Percentiles rank a stretch among this genome's conserved stretches.
phyloP scores from a whole-genome alignment of 345 rosid species.

The Microcos paniculata region DNA sequence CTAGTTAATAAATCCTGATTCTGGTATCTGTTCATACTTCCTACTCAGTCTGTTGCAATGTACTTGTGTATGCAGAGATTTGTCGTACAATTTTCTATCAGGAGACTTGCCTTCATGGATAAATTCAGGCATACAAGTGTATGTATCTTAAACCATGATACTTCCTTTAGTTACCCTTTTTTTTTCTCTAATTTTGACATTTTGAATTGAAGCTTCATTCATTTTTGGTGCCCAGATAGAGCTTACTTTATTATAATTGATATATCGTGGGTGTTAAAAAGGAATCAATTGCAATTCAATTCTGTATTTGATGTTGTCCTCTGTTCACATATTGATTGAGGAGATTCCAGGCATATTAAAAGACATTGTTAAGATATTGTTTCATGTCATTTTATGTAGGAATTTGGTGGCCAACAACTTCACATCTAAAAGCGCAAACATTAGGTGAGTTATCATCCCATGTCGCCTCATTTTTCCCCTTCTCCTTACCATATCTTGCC shows the following conservation, averaged over 20 bases:
- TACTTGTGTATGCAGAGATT: slow-evolving; percentile 31
- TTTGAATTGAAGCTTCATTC: background rate
- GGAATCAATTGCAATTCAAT: background rate
- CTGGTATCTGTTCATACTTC: background rate
- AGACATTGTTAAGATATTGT: background rate
- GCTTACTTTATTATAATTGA: background rate
- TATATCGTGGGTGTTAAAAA: background rate
- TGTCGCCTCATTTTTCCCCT: too few relatives aligned
- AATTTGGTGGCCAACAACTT: slow-evolving; percentile 39
- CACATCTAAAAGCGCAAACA: slow-evolving; percentile 28
- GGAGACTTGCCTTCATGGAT: slow-evolving; percentile 40
- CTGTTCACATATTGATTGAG: background rate
- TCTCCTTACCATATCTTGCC: too few relatives aligned
- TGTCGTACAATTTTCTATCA: slow-evolving; percentile 37
- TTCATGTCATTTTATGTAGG: slow-evolving; percentile 24
- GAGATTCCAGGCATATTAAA: background rate
- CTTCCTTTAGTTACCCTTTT: background rate
- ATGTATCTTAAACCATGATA: slow-evolving; percentile 13
- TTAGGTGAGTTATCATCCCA: slow-evolving; percentile 17
- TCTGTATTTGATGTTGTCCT: background rate
- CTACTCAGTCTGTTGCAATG: background rate
- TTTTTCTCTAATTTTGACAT: background rate
- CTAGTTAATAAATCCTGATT: background rate
- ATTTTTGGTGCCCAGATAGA: background rate
- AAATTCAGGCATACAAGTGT: slow-evolving; percentile 25